These are phyloP conservation scores for Clausena lansium DNA, from an alignment of 345 rosid species.

Conservation along the genomic window DNA sequence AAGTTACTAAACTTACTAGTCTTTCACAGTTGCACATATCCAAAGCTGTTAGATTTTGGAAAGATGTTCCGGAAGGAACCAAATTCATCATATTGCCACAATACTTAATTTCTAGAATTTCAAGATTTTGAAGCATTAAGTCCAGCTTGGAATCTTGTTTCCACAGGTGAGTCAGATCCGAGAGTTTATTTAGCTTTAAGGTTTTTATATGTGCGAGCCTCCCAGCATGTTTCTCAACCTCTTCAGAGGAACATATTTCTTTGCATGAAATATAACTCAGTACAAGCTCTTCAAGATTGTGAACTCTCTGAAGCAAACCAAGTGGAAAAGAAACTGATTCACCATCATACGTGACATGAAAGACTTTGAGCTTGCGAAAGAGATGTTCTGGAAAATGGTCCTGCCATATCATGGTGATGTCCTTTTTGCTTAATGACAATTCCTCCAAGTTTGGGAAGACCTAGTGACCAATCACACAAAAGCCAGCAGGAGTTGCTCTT, in stretches of 20 bases:
- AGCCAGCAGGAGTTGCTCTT: neutral
- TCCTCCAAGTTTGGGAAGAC: conserved; percentile 17
- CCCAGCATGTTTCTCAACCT: neutral
- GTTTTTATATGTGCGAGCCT: neutral
- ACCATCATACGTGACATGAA: neutral
- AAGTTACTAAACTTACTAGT: neutral
- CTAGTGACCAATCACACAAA: neutral
- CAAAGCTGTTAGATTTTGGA: neutral
- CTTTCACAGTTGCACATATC: neutral
- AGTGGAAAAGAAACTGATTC: neutral
- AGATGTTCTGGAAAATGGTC: neutral
- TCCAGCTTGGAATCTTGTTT: neutral
- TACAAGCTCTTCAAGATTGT: conserved; percentile 15
- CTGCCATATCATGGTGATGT: neutral
- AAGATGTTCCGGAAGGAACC: neutral
- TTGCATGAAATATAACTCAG: neutral
- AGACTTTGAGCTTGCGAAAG: neutral
- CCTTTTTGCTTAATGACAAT: neutral
- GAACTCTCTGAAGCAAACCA: neutral
- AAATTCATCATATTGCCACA: neutral
- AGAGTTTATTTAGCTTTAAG: neutral
- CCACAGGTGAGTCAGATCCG: neutral
- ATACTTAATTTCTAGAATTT: neutral
- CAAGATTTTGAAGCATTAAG: neutral
- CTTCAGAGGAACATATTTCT: neutral